Evolutionary conservation across 257 asterid genomes (phyloP), one percentile per base, ranked within the genome.

Genomic region (Coffea canephora): DNA sequence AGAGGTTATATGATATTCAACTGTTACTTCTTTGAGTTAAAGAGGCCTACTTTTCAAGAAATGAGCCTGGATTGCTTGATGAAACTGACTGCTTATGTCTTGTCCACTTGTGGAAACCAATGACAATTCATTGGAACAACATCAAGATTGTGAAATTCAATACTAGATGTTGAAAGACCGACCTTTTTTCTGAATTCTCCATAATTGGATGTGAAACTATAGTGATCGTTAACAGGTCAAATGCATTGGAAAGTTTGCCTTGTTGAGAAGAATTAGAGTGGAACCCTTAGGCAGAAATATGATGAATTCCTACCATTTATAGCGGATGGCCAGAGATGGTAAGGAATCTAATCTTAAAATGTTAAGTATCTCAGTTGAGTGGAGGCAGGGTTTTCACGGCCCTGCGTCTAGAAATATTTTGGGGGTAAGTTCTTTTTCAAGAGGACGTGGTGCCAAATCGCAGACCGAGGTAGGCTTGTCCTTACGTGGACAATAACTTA

Each of bases 401-500:
- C 39, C 52, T 74, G 79, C 16, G 6, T 41, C 57, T 23, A 41
- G 39, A 43, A n/a, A 67, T 64, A 12, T 70, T 77, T 23, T 41
- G 75, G 57, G 81, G 46, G 69, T 39, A 41, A 74, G 71, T 61
- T 69, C 75, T 75, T 88, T 48, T 84, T 82, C 89, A 85, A 84
- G 90, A 82, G 76, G 82, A 76, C 79, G 74, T 75, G 84, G 64
- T 75, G 86, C 87, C 34, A 78, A 82, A 79, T 74, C 86, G 78
- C 81, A 78, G 86, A 81, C 49, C 68, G 89, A 91, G 91, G 96
- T 89, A 89, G 94, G 96, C 80, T 79, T 84, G 87, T 89, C 85
- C 89, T 80, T 75, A 39, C 31, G 82, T 46, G 88, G 91, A 80
- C 88, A 85, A 80, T 74, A 81, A 84, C 82, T 79, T 80, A 75